Evolutionary conservation across 371 early-diverging fungal species (phyloP).

Genomic region (Mortierella polycephala): DNA sequence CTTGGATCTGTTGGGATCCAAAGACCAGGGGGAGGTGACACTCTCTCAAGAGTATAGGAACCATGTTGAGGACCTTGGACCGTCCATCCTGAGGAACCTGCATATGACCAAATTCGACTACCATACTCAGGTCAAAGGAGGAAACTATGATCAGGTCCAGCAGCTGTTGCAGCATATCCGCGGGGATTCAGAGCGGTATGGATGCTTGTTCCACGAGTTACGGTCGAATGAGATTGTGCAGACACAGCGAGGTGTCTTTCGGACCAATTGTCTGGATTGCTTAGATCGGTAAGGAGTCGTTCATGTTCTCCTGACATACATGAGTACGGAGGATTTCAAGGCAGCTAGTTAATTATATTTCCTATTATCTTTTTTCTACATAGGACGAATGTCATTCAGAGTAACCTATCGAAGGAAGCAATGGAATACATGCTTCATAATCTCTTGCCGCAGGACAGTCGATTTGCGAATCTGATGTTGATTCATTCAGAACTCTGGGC

Average conservation of each 20-base stretch:
- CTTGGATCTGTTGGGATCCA: slow-evolving; percentile 84
- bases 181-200: slow-evolving; percentile 61
- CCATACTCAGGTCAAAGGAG: slow-evolving; percentile 82
- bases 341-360: not conserved
- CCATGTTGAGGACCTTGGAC: slow-evolving; percentile 59
- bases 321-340: not conserved
- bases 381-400: slow-evolving; percentile 74
- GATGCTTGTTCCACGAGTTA: slow-evolving; percentile 75
- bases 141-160: slow-evolving; percentile 80
- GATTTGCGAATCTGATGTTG: slow-evolving; percentile 48
- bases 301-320: not conserved
- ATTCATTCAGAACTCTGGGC: slow-evolving; percentile 88
- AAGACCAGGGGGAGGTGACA: slow-evolving; percentile 75
- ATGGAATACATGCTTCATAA: slow-evolving; percentile 37
- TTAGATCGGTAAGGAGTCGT: slow-evolving; percentile 46
- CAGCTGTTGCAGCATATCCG: slow-evolving; percentile 63
- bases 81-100: slow-evolving; percentile 47
- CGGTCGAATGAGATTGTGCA: slow-evolving; percentile 65
- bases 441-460: slow-evolving; percentile 26
- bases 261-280: slow-evolving; percentile 99
- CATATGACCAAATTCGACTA: slow-evolving; percentile 85
- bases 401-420: slow-evolving; percentile 49
- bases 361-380: not conserved
- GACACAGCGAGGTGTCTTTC: slow-evolving; percentile 83
- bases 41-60: slow-evolving; percentile 77